Evolutionary conservation across 192 early-diverging fungal genomes (phyloP).

Genomic region (Coemansia sp.): DNA sequence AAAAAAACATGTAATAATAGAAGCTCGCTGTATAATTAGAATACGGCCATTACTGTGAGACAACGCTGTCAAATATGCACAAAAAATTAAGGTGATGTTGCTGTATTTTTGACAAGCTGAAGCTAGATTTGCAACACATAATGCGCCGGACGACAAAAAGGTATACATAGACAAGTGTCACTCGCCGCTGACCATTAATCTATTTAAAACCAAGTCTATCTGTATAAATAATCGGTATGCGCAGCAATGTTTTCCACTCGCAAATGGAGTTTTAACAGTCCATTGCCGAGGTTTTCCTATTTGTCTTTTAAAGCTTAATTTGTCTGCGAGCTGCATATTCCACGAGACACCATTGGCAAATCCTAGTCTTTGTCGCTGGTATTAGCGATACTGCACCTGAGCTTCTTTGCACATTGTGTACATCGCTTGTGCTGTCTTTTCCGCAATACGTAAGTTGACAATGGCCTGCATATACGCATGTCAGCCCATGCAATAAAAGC

Average conservation of each 20-base stretch:
- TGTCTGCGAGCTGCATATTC: background rate
- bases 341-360: background rate
- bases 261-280: background rate
- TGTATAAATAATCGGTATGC: background rate
- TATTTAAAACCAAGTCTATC: background rate
- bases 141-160: background rate
- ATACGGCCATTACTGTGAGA: background rate
- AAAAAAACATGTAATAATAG: no score
- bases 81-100: background rate
- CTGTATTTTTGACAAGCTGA: background rate
- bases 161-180: constrained; percentile 5
- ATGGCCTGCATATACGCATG: background rate
- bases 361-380: background rate
- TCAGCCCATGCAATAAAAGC: background rate
- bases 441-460: background rate
- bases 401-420: constrained; percentile 2
- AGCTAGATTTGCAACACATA: no score
- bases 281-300: background rate
- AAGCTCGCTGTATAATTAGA: background rate
- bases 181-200: background rate
- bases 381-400: background rate
- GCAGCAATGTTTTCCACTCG: background rate
- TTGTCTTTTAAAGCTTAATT: background rate
- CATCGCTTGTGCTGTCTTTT: background rate
- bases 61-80: background rate